Evolutionary conservation across 2,329 filamentous ascomycete species (phyloP).

Genomic region (Periconia macrospinosa): DNA sequence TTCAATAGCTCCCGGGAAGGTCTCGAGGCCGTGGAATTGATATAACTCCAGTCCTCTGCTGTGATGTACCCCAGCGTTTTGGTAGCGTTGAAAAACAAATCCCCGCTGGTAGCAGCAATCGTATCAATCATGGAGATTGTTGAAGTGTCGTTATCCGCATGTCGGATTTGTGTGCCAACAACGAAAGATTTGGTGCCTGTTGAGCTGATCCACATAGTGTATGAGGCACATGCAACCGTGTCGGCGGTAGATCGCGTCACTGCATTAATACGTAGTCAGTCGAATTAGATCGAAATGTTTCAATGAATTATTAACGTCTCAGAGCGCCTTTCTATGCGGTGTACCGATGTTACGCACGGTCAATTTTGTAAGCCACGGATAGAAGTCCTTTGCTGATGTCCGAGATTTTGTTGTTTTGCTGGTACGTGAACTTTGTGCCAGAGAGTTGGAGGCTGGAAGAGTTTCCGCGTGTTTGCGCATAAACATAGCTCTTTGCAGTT

Average conservation of each 20-base stretch:
- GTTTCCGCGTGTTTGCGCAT: slow-evolving; percentile 24
- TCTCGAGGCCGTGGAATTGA: slow-evolving; percentile 15
- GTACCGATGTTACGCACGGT: slow-evolving; percentile 9
- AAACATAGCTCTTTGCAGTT: slow-evolving; percentile 26
- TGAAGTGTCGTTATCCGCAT: slow-evolving; percentile 23
- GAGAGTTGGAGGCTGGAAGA: slow-evolving; percentile 20
- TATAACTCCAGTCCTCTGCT: slow-evolving; percentile 26
- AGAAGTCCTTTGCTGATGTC: slow-evolving; percentile 25
- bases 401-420: slow-evolving; percentile 31
- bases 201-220: slow-evolving; percentile 31
- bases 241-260: slow-evolving; percentile 28
- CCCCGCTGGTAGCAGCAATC: slow-evolving; percentile 30
- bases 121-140: slow-evolving; percentile 30
- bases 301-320: too few species aligned
- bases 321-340: too few species aligned
- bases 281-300: too few species aligned
- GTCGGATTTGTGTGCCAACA: slow-evolving; percentile 30
- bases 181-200: slow-evolving; percentile 27
- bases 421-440: slow-evolving; percentile 28
- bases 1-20: slow-evolving; percentile 30
- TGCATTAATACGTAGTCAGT: too few species aligned
- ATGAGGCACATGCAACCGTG: slow-evolving; percentile 27
- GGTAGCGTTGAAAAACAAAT: slow-evolving; percentile 32
- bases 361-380: slow-evolving; percentile 20
- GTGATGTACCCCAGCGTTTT: slow-evolving; percentile 30